Base-by-base conservation (phyloP, 768 basidiomycete species). In the Pleurotus citrinopileatus region DNA sequence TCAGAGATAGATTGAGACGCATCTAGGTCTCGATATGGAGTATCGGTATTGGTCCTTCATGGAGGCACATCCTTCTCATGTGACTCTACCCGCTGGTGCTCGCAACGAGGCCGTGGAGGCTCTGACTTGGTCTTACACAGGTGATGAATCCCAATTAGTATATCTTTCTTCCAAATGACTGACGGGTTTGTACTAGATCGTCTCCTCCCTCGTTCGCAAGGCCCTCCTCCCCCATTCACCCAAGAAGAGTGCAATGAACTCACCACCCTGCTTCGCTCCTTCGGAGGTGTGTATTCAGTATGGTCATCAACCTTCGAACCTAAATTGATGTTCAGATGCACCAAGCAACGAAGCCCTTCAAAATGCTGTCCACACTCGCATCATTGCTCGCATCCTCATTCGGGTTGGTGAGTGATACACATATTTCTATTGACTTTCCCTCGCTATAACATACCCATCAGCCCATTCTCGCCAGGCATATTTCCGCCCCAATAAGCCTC, bases 1-100 rank as follows among this genome's bases (percentile, higher is more conserved):
- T 23, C 32, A 3, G 5, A 5, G 46, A 34, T 26, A 25, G 0
- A 45, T 42, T 12, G 23, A 44, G 17, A n/a, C 20, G 19, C n/a
- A 59, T 46, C 13, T 57, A 91, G 91, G 80, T 42, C 71, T 89
- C 19, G 88, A 91, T 53, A 76, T 83, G 61, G 87, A 90, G 62
- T 89, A 87, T 60, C 75, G 86, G 52, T 93, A 91, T 62, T 93
- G 91, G 91, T 72, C 81, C 4, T 93, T 85, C 63, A 78, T 93
- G 69, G 87, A 91, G 65, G 70, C 79, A 28, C 89, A 92, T 60
- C 91, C 91, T 0, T 87, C 87, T 0, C 91, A 93, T 64, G 71
- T 75, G 6, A 63, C 76, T 0, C 72, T 92, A 23, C 79, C 85
- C 6, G 61, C 69, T 5, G 76, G 73, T 38, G 84, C 86, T 8